A percentile compares a stretch with the other conserved stretches of the same genome.
Conservation (phyloP, 192 early-diverging fungal species). For the Linnemannia zychae region DNA sequence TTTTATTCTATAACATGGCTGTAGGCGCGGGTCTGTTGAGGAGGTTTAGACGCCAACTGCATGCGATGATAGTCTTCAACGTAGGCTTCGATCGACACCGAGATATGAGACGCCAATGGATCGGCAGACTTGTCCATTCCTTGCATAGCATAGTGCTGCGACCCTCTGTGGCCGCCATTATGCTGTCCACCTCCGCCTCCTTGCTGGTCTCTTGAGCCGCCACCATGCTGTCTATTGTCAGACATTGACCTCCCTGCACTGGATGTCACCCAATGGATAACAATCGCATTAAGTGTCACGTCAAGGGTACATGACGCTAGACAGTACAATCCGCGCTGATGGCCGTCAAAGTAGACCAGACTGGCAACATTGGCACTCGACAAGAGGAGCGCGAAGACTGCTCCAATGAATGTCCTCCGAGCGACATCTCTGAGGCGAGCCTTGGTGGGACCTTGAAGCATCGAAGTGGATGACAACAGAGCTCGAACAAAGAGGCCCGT, state of each 20-base stretch:
- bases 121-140: constrained; percentile 18
- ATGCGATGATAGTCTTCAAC: constrained; percentile 48
- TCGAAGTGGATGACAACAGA: constrained; percentile 41
- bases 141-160: constrained; percentile 11
- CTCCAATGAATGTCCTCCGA: constrained; percentile 53
- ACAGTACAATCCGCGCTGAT: constrained; percentile 60
- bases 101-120: constrained; percentile 33
- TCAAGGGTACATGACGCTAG: constrained; percentile 60
- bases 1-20: background rate
- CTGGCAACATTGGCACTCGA: constrained; percentile 57
- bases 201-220: background rate
- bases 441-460: constrained; percentile 43
- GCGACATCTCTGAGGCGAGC: constrained; percentile 47
- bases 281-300: constrained; percentile 60
- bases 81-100: constrained; percentile 42
- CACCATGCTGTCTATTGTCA: background rate
- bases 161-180: background rate
- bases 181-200: background rate
- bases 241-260: background rate
- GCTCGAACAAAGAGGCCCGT: constrained; percentile 34
- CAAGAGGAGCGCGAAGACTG: constrained; percentile 50
- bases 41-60: background rate
- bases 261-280: constrained; percentile 63
- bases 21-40: background rate
- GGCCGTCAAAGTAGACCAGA: constrained; percentile 45